phyloP scores from a whole-genome alignment of 176 grass and related monocot genomes.

The Coix lacrymajobi region DNA sequence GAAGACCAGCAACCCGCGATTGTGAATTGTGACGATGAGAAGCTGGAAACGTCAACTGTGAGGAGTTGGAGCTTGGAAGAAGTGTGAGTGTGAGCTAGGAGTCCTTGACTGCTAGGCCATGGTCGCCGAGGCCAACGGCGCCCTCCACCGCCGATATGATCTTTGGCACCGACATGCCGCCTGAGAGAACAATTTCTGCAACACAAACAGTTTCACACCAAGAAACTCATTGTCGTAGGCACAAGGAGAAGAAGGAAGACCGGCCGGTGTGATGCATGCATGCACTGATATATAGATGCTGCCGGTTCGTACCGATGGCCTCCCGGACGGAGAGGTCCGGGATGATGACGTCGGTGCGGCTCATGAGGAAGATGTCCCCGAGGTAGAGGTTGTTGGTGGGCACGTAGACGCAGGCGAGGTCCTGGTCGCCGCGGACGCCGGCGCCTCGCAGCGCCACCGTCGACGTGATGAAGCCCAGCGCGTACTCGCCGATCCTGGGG shows the following conservation, averaged over 20 bases:
- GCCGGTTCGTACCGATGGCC: constrained; percentile 45
- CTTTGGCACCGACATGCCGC: constrained; percentile 63
- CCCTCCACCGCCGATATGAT: constrained; percentile 49
- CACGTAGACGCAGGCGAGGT: constrained; percentile 67
- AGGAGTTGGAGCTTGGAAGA: neutral
- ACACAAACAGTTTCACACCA: neutral
- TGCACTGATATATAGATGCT: too few species aligned
- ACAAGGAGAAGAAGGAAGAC: neutral
- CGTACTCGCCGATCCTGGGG: constrained; percentile 65
- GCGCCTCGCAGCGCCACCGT: constrained; percentile 47
- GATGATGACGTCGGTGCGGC: constrained; percentile 50
- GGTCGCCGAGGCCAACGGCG: neutral
- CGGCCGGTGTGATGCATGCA: too few species aligned
- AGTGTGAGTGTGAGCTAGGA: neutral
- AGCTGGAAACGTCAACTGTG: neutral
- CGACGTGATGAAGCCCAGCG: constrained; percentile 75
- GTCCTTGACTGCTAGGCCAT: constrained; percentile 22
- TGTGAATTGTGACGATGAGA: neutral
- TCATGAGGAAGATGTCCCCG: constrained; percentile 68
- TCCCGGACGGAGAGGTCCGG: constrained; percentile 64
- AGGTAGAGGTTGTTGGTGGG: constrained; percentile 81
- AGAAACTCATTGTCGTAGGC: neutral
- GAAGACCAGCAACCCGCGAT: neutral
- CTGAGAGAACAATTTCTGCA: constrained; percentile 68
- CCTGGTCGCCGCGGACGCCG: constrained; percentile 24